Percentiles rank a stretch among this genome's conserved stretches.
phyloP scores from a whole-genome alignment of 2,329 filamentous ascomycete genomes.

The Xylariomycetidae sp. region DNA sequence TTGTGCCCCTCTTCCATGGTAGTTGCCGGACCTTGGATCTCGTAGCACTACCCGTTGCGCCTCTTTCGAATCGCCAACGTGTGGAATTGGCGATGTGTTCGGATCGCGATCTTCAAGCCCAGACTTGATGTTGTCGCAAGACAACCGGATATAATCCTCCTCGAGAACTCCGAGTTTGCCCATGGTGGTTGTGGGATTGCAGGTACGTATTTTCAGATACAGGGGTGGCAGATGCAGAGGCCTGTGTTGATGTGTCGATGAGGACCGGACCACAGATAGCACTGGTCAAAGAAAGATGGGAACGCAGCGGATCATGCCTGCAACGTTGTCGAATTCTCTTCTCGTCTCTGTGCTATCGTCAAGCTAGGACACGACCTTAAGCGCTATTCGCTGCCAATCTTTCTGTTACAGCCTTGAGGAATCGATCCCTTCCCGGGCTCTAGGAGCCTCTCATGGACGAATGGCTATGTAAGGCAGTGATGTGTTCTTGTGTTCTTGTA shows the following conservation, averaged over 20 bases:
- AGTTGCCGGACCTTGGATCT: no score
- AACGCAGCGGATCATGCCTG: constrained; percentile 39
- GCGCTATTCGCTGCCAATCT: constrained; percentile 55
- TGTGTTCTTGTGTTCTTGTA: constrained; percentile 27
- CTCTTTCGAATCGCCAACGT: no score
- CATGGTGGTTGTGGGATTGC: constrained; percentile 10
- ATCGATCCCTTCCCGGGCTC: constrained; percentile 33
- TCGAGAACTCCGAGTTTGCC: constrained; percentile 9
- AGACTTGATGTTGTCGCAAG: constrained; percentile 12
- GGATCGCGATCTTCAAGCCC: constrained; percentile 7
- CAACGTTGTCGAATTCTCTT: constrained; percentile 43
- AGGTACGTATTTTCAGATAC: constrained; percentile 6
- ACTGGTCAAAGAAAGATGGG: constrained; percentile 34
- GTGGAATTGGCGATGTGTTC: constrained; percentile 10
- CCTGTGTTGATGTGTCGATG: constrained; percentile 15
- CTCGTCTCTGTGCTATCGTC: constrained; percentile 64
- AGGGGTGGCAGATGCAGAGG: constrained; percentile 17
- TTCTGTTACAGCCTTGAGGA: constrained; percentile 47
- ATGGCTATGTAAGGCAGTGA: constrained; percentile 41
- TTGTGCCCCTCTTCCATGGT: no score
- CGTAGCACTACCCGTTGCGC: no score
- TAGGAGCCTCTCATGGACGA: constrained; percentile 42
- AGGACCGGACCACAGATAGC: constrained; percentile 28
- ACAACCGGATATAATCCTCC: constrained; percentile 15
- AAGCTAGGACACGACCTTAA: constrained; percentile 65